Conservation (phyloP, 73 alveolate species). For the Strombidium stylifer region DNA sequence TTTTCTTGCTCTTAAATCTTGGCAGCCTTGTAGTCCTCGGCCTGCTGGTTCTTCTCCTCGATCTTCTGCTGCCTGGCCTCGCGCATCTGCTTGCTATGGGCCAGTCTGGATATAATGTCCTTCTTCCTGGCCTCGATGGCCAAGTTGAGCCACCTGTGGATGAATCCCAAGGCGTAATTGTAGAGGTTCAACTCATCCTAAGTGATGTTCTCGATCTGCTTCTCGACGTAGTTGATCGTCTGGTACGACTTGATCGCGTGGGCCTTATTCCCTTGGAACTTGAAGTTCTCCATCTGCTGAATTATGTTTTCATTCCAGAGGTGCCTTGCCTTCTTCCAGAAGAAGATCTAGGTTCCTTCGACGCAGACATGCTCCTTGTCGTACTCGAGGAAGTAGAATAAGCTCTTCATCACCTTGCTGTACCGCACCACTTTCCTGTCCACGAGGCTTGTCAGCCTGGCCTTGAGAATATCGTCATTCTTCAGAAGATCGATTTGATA, state of each 20-base stretch:
- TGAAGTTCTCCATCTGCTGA: slow-evolving; percentile 25
- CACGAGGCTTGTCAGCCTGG: slow-evolving; percentile 32
- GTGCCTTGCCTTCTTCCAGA: slow-evolving; percentile 84
- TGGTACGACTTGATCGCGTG: slow-evolving; percentile 34
- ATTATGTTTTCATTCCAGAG: slow-evolving; percentile 56
- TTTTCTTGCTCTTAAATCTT: background rate
- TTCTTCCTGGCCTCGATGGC: slow-evolving; percentile 51
- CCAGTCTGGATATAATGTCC: slow-evolving; percentile 42
- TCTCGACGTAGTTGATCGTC: slow-evolving; percentile 56
- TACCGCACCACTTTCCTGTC: slow-evolving; percentile 63
- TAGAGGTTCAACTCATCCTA: slow-evolving; percentile 63
- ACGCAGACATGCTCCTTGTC: slow-evolving; percentile 61
- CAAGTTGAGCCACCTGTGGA: slow-evolving; percentile 45
- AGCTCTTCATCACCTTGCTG: slow-evolving; percentile 54
- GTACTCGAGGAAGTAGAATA: slow-evolving; percentile 53
- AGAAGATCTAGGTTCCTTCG: slow-evolving; percentile 73
- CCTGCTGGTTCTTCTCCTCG: slow-evolving; percentile 48
- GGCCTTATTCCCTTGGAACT: slow-evolving; percentile 78
- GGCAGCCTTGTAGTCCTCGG: background rate
- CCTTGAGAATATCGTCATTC: too few species aligned
- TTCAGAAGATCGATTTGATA: too few species aligned
- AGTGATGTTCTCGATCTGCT: slow-evolving; percentile 39
- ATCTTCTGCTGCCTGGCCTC: slow-evolving; percentile 26
- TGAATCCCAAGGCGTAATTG: slow-evolving; percentile 21
- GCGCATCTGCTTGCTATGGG: slow-evolving; percentile 8